Base-by-base conservation (phyloP, 495 filamentous ascomycete species). In the Cercophora scortea region DNA sequence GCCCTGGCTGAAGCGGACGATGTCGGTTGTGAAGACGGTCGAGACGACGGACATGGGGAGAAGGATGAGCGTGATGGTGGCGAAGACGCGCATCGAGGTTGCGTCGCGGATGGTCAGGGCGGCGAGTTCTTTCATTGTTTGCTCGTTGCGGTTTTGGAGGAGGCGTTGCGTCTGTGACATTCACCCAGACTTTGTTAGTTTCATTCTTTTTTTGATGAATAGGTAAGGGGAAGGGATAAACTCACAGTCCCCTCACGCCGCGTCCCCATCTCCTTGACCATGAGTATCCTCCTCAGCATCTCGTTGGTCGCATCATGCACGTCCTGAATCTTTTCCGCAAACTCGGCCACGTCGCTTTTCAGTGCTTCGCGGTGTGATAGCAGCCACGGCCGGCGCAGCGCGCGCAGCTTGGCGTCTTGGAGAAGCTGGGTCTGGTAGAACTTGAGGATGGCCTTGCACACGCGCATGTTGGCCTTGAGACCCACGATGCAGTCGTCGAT, bases 21-120 rank as follows among this genome's bases (percentile, higher is more conserved):
- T 55, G 34, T 49, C 53, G 18, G 53, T 49, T 9, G 53, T 45
- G 35, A 55, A 55, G n/a, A 55, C 46, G 12, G 45, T 50, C 40
- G 53, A 55, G 12, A 55, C 42, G n/a, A 55, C 47, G 1, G 53
- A 55, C 16, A 55, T 38, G 6, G 53, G 53, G 3, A 55, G 42
- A 1, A 55, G 47, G 39, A 55, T 33, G 10, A 55, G 47, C 6
- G 47, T 55, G 46, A 55, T 50, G 41, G 46, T 45, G 32, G 53
- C 42, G 36, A 55, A 50, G 8, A 45, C 13, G 17, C 10, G n/a
- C 32, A 42, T 47, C 17, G 43, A 42, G 35, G 18, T 32, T 5
- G 51, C 33, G 44, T 53, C 51, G 15, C 36, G 47, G 47, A 46
- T 25, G 4, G 50, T 52, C 5, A 52, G 25, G 9, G 45, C 15